Percentiles rank a stretch among this genome's conserved stretches.
phyloP scores from a whole-genome alignment of 352 stramenopile species.

The Phytophthora ramorum region DNA sequence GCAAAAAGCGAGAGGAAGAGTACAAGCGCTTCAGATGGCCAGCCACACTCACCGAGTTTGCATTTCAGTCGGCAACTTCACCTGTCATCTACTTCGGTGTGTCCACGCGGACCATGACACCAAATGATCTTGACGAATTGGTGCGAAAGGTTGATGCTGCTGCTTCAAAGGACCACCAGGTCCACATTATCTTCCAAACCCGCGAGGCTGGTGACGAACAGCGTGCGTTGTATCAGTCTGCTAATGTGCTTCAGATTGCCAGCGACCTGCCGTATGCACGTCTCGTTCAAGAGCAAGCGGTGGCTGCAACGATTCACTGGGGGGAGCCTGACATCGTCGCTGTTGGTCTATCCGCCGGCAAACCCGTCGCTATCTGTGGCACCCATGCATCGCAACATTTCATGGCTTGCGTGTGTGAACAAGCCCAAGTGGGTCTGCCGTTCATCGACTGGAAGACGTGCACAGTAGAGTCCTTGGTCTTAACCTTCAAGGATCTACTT shows the following conservation, averaged over 20 bases:
- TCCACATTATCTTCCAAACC: constrained; percentile 59
- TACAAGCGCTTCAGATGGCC: constrained; percentile 14
- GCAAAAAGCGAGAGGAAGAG: constrained; percentile 5
- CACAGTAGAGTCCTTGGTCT: constrained; percentile 56
- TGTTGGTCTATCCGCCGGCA: constrained; percentile 71
- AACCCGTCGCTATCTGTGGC: constrained; percentile 86
- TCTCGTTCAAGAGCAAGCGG: constrained; percentile 64
- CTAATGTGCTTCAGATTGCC: constrained; percentile 28
- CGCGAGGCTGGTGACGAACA: constrained; percentile 18
- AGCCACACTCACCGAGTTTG: constrained; percentile 10
- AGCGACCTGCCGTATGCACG: constrained; percentile 66
- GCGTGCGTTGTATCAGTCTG: constrained; percentile 10
- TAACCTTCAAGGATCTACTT: constrained; percentile 60
- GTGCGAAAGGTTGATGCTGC: constrained; percentile 38
- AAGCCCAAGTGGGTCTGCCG: constrained; percentile 67
- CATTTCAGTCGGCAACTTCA: constrained; percentile 5
- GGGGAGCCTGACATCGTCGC: constrained; percentile 70
- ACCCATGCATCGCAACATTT: constrained; percentile 90
- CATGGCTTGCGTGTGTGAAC: constrained; percentile 69
- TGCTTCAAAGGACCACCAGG: constrained; percentile 5
- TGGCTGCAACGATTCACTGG: constrained; percentile 75
- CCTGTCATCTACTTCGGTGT: constrained; percentile 52
- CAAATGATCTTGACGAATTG: constrained; percentile 32
- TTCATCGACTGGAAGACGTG: constrained; percentile 66
- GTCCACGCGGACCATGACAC: constrained; percentile 29